Conservation (phyloP, 2,329 filamentous ascomycete genomes). For the Ceratocystis variospora region DNA sequence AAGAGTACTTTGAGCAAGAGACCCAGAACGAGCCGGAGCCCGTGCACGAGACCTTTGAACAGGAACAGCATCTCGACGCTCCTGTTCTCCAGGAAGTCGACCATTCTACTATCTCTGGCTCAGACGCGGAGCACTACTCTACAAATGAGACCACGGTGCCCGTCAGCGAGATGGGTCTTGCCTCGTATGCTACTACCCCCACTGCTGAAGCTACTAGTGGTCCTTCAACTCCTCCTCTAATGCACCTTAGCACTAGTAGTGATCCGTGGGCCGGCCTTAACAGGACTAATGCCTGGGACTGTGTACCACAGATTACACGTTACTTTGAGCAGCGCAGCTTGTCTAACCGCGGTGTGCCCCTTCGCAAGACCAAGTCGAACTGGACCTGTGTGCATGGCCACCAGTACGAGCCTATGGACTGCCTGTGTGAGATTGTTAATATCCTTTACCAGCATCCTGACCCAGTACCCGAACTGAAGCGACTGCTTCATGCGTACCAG, state of each 20-base stretch:
- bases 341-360: background rate
- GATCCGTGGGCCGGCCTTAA: slow-evolving; percentile 61
- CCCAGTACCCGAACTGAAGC: slow-evolving; percentile 57
- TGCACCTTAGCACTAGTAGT: slow-evolving; percentile 30
- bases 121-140: slow-evolving; percentile 3
- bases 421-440: slow-evolving; percentile 44
- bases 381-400: slow-evolving; percentile 72
- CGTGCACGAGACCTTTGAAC: background rate
- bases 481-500: slow-evolving; percentile 50
- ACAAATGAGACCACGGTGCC: slow-evolving; percentile 4
- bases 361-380: slow-evolving; percentile 37
- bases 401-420: slow-evolving; percentile 37
- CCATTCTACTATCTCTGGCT: background rate
- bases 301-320: slow-evolving; percentile 69
- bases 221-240: slow-evolving; percentile 34
- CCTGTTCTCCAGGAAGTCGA: slow-evolving; percentile 5
- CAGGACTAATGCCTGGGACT: slow-evolving; percentile 86
- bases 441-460: slow-evolving; percentile 44
- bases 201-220: slow-evolving; percentile 30
- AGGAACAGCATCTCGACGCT: background rate
- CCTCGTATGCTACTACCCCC: slow-evolving; percentile 24
- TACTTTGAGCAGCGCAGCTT: slow-evolving; percentile 53
- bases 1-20: slow-evolving; percentile 1
- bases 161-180: slow-evolving; percentile 23
- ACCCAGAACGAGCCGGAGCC: background rate